These are phyloP conservation scores for Candida peoriensis DNA, from an alignment of 805 yeast genomes.

Conservation along the genomic window DNA sequence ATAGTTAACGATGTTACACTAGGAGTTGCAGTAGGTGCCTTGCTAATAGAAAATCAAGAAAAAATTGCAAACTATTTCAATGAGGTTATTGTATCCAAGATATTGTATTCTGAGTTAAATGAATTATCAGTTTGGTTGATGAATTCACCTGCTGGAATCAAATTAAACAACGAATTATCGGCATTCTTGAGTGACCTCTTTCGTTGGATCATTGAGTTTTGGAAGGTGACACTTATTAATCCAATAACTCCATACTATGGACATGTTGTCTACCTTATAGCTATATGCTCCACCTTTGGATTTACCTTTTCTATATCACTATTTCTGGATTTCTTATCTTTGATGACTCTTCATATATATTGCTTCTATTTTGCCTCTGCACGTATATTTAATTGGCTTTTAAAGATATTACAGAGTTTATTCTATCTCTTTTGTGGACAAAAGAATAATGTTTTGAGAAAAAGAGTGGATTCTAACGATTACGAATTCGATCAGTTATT, in stretches of 20 bases:
- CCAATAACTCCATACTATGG: constrained; percentile 26
- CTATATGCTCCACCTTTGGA: constrained; percentile 45
- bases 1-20: constrained; percentile 75
- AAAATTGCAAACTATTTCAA: constrained; percentile 24
- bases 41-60: constrained; percentile 35
- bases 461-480: constrained; percentile 79
- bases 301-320: constrained; percentile 66
- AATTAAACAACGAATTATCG: constrained; percentile 82
- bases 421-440: constrained; percentile 86
- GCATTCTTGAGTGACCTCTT: constrained; percentile 81
- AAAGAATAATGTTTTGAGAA: constrained; percentile 76
- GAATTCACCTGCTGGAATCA: constrained; percentile 90
- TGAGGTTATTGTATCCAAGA: constrained; percentile 29
- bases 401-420: constrained; percentile 61
- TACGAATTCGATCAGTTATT: constrained; percentile 84
- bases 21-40: constrained; percentile 57
- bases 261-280: constrained; percentile 30
- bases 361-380: constrained; percentile 78
- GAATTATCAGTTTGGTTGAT: constrained; percentile 66
- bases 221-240: constrained; percentile 35
- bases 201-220: constrained; percentile 76
- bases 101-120: constrained; percentile 42
- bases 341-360: constrained; percentile 66
- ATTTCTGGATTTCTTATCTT: constrained; percentile 55
- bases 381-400: constrained; percentile 71